Evolutionary conservation across 2,329 filamentous ascomycete species (phyloP), one percentile per base, ranked within the genome.

Genomic region (Fusarium clavum): DNA sequence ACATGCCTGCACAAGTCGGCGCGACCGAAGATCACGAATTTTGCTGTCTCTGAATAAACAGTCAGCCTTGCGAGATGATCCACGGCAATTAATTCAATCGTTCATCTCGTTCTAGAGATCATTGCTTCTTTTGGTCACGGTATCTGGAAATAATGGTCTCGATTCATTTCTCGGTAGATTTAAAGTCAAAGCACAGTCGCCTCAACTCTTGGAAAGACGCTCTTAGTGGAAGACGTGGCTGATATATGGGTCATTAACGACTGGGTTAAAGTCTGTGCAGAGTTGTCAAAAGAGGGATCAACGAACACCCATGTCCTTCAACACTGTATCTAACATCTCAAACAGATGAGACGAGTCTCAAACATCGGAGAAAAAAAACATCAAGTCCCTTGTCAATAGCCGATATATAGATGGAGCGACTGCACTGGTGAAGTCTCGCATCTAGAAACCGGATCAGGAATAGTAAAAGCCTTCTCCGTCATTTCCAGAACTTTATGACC

Each of bases 401-500:
- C 13, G 27, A 48, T 12, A 1, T 38, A 10, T 1, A n/a, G 34
- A 38, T 38, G 34, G 0, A 38, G 18, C 18, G 6, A n/a, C 12
- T 38, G 18, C 34, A 38, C 3, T 38, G 10, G n/a, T 1, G 18
- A 3, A 38, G 4, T n/a, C 10, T 38, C 34, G 34, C 0, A 7
- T 38, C 18, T 38, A 2, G 10, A 38, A 38, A n/a, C 34, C 34
- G 3, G 5, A 4, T 38, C 34, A n/a, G 34, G 34, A 10, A 47
- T 10, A 8, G 44, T 20, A 2, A n/a, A 16, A 0, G 22, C 32
- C 16, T n/a, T 51, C 32, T 43, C 18, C 13, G 49, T 43, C 49
- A 43, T 53, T 53, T 29, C 18, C 32, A 43, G 32, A 38, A 53
- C 27, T 41, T 53, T 53, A 43, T 22, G 32, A 53, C 49, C 49